These are phyloP conservation scores for Fusarium decemcellulare DNA, from an alignment of 2,329 filamentous ascomycete species.

Conservation along the genomic window DNA sequence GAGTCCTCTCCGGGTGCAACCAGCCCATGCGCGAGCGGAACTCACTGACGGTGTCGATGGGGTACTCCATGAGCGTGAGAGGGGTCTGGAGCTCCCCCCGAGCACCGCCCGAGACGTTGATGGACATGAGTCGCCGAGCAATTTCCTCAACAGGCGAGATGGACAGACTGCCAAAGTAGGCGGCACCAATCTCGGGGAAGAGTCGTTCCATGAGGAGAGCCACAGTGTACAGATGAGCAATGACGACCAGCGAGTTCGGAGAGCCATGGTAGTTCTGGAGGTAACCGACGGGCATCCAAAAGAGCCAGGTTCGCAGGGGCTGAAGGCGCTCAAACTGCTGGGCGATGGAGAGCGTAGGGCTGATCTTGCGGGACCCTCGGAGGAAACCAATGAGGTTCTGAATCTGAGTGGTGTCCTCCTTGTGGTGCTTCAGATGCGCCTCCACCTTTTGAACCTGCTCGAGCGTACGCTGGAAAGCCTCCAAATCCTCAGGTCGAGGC, in stretches of 20 bases:
- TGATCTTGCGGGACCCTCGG: constrained; percentile 79
- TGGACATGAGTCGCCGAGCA: constrained; percentile 78
- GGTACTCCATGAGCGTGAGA: constrained; percentile 78
- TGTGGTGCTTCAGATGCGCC: constrained; percentile 75
- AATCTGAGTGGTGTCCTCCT: constrained; percentile 78
- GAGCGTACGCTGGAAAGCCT: constrained; percentile 76
- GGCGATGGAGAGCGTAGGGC: constrained; percentile 78
- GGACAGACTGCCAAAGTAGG: constrained; percentile 87
- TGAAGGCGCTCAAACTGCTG: constrained; percentile 94
- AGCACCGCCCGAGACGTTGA: constrained; percentile 72
- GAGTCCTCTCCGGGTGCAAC: constrained; percentile 71
- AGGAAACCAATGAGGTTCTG: constrained; percentile 80
- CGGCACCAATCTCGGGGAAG: constrained; percentile 91
- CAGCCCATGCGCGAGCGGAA: constrained; percentile 80
- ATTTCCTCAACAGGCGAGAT: constrained; percentile 90
- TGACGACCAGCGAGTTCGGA: constrained; percentile 83
- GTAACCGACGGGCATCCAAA: constrained; percentile 92
- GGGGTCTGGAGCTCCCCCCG: constrained; percentile 73
- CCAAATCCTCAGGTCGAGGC: constrained; percentile 78
- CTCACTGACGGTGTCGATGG: constrained; percentile 76
- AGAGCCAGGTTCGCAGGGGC: constrained; percentile 90
- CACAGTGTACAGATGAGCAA: constrained; percentile 93
- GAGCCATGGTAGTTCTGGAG: constrained; percentile 84
- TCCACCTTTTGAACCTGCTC: constrained; percentile 79
- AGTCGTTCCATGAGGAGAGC: constrained; percentile 90